phyloP scores from a whole-genome alignment of 2,329 filamentous ascomycete species.

The Tolypocladium cylindrosporum region DNA sequence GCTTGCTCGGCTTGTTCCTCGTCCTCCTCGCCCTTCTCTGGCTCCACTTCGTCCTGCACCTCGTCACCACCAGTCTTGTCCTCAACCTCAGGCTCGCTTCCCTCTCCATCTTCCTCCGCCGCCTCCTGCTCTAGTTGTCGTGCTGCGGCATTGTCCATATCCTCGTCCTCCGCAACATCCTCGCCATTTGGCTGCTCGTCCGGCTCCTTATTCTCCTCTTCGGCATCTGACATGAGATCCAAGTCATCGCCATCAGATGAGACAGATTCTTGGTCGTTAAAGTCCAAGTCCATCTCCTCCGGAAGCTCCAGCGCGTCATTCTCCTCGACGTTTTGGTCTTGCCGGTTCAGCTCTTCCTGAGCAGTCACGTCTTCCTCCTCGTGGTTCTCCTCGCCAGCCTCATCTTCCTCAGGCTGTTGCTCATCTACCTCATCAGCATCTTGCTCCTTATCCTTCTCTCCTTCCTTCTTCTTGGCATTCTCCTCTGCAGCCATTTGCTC shows the following conservation, averaged over 20 bases:
- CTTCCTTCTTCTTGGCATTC: constrained; percentile 38
- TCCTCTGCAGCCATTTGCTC: constrained; percentile 51
- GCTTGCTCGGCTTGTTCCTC: constrained; percentile 30
- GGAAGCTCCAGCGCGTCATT: constrained; percentile 75
- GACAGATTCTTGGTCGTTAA: constrained; percentile 55
- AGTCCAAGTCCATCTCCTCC: constrained; percentile 78
- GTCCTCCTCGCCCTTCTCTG: constrained; percentile 17
- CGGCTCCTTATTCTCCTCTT: constrained; percentile 31
- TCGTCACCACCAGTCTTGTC: constrained; percentile 33
- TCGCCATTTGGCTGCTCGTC: constrained; percentile 27
- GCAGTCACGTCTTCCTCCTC: constrained; percentile 45
- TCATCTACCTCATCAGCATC: constrained; percentile 26
- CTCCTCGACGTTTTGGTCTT: constrained; percentile 70
- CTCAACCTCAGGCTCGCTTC: constrained; percentile 43
- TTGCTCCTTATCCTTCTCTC: constrained; percentile 34
- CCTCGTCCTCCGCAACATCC: constrained; percentile 24
- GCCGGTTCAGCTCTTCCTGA: constrained; percentile 46
- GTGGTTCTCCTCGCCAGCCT: constrained; percentile 50
- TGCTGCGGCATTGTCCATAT: constrained; percentile 24
- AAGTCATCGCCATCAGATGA: constrained; percentile 48
- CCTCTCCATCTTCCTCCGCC: constrained; percentile 44
- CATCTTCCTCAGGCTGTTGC: constrained; percentile 31
- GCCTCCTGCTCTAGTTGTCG: constrained; percentile 26
- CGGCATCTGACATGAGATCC: constrained; percentile 45
- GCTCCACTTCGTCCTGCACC: constrained; percentile 34